Evolutionary conservation across 1,139 yeast genomes (phyloP).

Genomic region (Lodderomyces beijingensis): DNA sequence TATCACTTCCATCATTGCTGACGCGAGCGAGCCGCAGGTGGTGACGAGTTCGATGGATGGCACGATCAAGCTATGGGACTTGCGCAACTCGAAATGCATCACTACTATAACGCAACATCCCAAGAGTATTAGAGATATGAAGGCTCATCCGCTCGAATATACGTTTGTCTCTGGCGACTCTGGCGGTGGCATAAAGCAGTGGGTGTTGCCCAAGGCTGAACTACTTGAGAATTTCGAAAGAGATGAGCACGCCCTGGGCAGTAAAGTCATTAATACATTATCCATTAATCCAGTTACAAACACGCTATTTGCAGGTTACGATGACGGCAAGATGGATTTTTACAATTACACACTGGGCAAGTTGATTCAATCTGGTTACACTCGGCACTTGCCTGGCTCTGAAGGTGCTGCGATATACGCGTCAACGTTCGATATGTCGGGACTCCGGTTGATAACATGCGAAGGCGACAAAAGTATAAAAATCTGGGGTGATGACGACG

Average conservation of each 20-base stretch:
- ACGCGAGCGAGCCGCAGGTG: constrained; percentile 79
- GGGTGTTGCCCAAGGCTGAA: constrained; percentile 78
- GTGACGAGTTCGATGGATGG: constrained; percentile 81
- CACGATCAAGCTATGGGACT: constrained; percentile 84
- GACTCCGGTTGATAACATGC: constrained; percentile 76
- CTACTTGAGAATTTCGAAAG: constrained; percentile 44
- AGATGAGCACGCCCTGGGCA: constrained; percentile 7
- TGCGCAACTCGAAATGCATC: constrained; percentile 34
- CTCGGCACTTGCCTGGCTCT: constrained; percentile 67
- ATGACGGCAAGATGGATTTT: constrained; percentile 73
- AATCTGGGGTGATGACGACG: constrained; percentile 60
- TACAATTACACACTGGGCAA: constrained; percentile 76
- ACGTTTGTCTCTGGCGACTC: constrained; percentile 76
- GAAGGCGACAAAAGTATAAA: constrained; percentile 89
- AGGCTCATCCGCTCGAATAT: constrained; percentile 64
- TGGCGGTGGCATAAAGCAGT: constrained; percentile 75
- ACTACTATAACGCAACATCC: constrained; percentile 79
- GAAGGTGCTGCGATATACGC: constrained; percentile 59
- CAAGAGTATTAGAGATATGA: constrained; percentile 72
- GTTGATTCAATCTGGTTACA: constrained; percentile 49
- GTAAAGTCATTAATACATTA: constrained; percentile 61
- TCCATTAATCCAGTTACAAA: constrained; percentile 59
- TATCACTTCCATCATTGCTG: constrained; percentile 66
- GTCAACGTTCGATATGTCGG: constrained; percentile 74
- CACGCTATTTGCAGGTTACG: constrained; percentile 77